Percentiles rank a stretch among this genome's conserved stretches.
These are phyloP conservation scores for Tylopilus vinaceipallidus DNA, from an alignment of 768 basidiomycete genomes.

Conservation along the genomic window DNA sequence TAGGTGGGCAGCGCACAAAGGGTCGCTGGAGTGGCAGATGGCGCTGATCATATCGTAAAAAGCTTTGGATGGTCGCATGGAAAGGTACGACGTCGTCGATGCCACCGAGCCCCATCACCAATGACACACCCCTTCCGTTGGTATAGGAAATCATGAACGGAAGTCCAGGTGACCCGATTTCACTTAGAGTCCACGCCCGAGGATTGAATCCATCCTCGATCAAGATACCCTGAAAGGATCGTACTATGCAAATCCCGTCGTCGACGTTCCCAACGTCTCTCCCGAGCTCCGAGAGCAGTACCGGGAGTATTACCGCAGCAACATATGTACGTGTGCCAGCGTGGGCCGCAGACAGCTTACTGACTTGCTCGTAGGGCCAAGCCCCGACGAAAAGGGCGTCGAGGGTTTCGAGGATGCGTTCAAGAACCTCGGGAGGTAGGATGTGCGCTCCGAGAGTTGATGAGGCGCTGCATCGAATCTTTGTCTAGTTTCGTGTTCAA, in stretches of 20 bases:
- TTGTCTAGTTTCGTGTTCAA: constrained; percentile 67
- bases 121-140: background rate
- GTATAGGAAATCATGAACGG: constrained; percentile 94
- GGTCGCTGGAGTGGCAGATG: too few relatives aligned
- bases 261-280: constrained; percentile 64
- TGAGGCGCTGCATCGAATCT: constrained; percentile 4
- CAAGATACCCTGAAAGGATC: constrained; percentile 87
- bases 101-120: background rate
- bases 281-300: constrained; percentile 52
- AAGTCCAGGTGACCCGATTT: constrained; percentile 55
- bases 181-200: background rate
- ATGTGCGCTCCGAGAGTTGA: background rate
- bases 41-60: constrained; percentile 1
- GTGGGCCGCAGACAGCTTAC: too few relatives aligned
- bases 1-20: constrained; percentile 45
- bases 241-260: constrained; percentile 81
- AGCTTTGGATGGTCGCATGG: constrained; percentile 99
- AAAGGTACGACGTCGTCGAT: constrained; percentile 51
- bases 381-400: constrained; percentile 51
- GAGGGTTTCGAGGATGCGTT: constrained; percentile 86
- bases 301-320: constrained; percentile 83
- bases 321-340: constrained; percentile 65
- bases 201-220: constrained; percentile 1
- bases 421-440: constrained; percentile 75
- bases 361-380: constrained; percentile 54